These are phyloP conservation scores for Alternaria burnsii DNA, from an alignment of 2,329 filamentous ascomycete species.

Conservation along the genomic window DNA sequence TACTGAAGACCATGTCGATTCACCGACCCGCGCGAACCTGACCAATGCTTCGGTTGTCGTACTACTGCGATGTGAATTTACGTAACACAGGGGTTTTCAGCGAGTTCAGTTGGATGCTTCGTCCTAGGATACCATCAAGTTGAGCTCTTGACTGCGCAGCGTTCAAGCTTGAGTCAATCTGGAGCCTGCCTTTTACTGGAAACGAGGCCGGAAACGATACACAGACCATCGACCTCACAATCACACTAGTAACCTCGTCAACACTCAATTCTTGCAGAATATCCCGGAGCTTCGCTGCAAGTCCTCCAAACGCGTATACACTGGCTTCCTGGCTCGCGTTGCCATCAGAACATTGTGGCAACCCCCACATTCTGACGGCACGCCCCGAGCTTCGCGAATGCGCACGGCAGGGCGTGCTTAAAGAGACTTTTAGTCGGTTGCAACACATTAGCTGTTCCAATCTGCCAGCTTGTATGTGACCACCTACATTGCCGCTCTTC, in stretches of 20 bases:
- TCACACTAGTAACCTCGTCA: background rate
- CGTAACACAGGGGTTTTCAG: background rate
- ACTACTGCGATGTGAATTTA: background rate
- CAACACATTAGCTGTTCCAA: background rate
- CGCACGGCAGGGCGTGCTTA: background rate
- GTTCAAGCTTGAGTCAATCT: background rate
- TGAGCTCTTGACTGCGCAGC: background rate
- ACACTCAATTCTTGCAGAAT: background rate
- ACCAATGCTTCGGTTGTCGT: background rate
- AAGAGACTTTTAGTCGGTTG: background rate
- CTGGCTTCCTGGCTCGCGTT: background rate
- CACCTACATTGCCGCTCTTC: constrained; percentile 3
- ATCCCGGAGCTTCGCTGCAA: background rate
- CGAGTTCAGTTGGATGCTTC: background rate
- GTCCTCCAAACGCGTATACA: background rate
- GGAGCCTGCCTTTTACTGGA: background rate
- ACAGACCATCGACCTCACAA: background rate
- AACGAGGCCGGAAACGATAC: background rate
- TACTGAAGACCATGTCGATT: background rate
- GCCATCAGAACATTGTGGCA: background rate
- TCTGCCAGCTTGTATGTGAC: background rate
- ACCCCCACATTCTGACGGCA: background rate
- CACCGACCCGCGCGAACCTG: background rate
- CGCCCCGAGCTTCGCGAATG: background rate
- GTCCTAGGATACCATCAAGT: background rate